Evolutionary conservation across 768 basidiomycete species (phyloP), one percentile per base, ranked within the genome.

Genomic region (Coprinopsis cinerea): DNA sequence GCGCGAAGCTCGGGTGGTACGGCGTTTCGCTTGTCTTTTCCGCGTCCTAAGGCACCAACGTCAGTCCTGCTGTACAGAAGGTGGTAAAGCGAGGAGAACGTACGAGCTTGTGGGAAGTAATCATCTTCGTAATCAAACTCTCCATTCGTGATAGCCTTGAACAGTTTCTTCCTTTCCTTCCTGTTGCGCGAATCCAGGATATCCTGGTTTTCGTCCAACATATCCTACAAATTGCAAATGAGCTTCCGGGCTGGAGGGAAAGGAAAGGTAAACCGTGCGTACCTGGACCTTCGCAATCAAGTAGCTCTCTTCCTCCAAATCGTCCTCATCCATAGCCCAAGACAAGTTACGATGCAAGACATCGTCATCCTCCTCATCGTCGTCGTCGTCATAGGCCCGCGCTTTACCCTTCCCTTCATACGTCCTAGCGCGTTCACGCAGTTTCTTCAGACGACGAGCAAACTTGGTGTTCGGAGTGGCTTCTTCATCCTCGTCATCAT

Each of bases 121-220:
- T 73, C 68, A 1, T 68, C 52, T 47, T 72, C 68, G 32, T 46
- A 35, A 4, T 73, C 71, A 32, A 78, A 73, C 35, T 71, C 62
- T 13, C 84, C 88, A 56, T 83, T 68, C 11, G 69, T 70, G 28
- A 88, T 70, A 0, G 85, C 75, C 18, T 67, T 67, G 73, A 88
- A 86, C 0, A 83, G 44, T 26, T 71, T 63, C n/a, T 82, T 82
- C 49, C 70, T 68, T 49, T 65, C 63, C 56, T 80, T 81, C 24
- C 76, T 67, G 49, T 78, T 65, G 27, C 60, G 66, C 7, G 72
- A 64, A 18, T 56, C 57, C 2, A 82, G 53, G 24, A 84, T 67
- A 9, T 73, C 71, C 18, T 72, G 70, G 47, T 85, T 77, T 18
- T 79, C 75, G 32, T 85, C 85, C 4, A 91, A 59, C 5, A 84